Percentiles rank a stretch among this genome's conserved stretches.
Conservation (phyloP, 83 land plant genomes). For the Picea abies region DNA sequence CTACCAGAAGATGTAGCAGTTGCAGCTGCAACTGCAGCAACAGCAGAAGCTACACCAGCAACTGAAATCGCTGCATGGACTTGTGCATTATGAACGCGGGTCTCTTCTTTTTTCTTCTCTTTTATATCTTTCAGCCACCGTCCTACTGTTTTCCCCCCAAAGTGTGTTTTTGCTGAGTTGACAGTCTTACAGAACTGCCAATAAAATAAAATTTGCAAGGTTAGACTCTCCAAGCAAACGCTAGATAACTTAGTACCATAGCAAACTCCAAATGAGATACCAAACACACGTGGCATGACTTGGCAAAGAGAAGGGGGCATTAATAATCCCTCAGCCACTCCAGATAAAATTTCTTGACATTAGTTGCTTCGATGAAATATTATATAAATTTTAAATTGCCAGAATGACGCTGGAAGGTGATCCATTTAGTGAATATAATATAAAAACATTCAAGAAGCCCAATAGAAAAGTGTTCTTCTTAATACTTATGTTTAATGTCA, state of each 20-base stretch:
- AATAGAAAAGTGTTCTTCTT: too few relatives aligned
- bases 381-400: too few relatives aligned
- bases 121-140: constrained; percentile 92
- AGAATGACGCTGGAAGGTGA: neutral
- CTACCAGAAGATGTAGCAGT: constrained; percentile 62
- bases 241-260: neutral
- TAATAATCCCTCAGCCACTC: neutral
- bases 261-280: neutral
- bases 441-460: too few relatives aligned
- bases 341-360: neutral
- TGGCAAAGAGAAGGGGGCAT: neutral
- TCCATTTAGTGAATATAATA: neutral
- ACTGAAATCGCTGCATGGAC: constrained; percentile 95
- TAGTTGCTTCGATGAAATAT: neutral
- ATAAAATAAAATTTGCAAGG: neutral
- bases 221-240: constrained; percentile 1
- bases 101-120: constrained; percentile 89
- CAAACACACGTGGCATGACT: neutral
- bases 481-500: too few relatives aligned
- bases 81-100: constrained; percentile 92
- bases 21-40: constrained; percentile 96
- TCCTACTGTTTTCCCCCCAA: constrained; percentile 80
- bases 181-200: constrained; percentile 52
- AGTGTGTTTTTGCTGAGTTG: constrained; percentile 37
- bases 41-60: constrained; percentile 94